A percentile compares a stretch with the other conserved stretches of the same genome.
Evolutionary conservation across 495 filamentous ascomycete genomes (phyloP).

Genomic region (Aspergillus indologenus): DNA sequence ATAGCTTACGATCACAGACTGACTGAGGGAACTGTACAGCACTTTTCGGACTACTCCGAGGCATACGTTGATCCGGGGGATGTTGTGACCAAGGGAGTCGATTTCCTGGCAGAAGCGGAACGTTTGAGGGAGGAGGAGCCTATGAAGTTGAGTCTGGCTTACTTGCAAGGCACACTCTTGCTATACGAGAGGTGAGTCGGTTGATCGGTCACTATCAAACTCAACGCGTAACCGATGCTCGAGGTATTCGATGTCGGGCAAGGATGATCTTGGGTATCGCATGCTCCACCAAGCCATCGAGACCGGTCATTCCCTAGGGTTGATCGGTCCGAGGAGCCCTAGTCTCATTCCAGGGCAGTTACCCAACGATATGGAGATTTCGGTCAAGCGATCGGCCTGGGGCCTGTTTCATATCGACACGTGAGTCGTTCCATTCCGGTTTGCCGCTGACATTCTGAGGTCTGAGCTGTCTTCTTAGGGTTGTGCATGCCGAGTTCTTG

Average conservation of each 20-base stretch:
- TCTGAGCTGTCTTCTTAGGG: constrained; percentile 18
- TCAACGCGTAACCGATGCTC: not conserved
- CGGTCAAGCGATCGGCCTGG: constrained; percentile 38
- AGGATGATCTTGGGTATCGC: constrained; percentile 42
- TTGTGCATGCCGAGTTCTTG: constrained; percentile 42
- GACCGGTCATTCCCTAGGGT: constrained; percentile 35
- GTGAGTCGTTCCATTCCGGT: constrained; percentile 21
- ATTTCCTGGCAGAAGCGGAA: constrained; percentile 45
- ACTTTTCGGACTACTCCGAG: constrained; percentile 46
- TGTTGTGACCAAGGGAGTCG: constrained; percentile 40
- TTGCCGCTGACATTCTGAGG: not conserved
- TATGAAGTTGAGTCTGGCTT: constrained; percentile 29
- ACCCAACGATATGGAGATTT: constrained; percentile 36
- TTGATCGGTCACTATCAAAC: not conserved
- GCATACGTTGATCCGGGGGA: constrained; percentile 41
- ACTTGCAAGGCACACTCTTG: constrained; percentile 41
- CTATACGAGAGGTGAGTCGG: constrained; percentile 39
- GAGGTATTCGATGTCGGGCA: constrained; percentile 42
- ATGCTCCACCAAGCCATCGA: constrained; percentile 43
- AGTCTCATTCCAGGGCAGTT: constrained; percentile 20
- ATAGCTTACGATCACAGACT: not conserved
- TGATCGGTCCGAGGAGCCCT: constrained; percentile 30
- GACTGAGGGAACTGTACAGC: constrained; percentile 18
- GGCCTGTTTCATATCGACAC: constrained; percentile 47
- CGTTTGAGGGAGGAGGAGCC: constrained; percentile 27